Percentiles rank a stretch among this genome's conserved stretches.
Evolutionary conservation across 2,329 filamentous ascomycete genomes (phyloP).

Genomic region (Curvularia lunata): DNA sequence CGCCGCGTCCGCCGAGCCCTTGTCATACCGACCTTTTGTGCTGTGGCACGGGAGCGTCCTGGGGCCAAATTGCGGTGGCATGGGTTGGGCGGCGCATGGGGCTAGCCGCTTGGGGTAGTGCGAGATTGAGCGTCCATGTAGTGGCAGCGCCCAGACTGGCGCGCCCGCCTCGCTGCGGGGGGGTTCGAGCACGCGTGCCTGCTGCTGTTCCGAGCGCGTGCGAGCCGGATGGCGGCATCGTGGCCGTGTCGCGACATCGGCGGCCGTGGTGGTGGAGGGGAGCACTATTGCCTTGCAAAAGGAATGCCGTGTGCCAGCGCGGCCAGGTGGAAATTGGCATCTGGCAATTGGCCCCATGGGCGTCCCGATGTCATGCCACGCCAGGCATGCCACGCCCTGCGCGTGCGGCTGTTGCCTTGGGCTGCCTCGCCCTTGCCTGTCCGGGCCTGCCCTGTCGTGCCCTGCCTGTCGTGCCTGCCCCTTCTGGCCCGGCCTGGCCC

Average conservation of each 20-base stretch:
- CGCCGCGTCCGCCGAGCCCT: constrained; percentile 25
- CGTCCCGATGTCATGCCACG: background rate
- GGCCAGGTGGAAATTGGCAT: constrained; percentile 17
- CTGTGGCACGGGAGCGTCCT: constrained; percentile 27
- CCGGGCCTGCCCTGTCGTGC: constrained; percentile 11
- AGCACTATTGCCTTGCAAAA: background rate
- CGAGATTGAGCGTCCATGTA: constrained; percentile 25
- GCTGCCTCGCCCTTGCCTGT: constrained; percentile 10
- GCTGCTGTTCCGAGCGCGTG: constrained; percentile 21
- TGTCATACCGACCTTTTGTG: constrained; percentile 31
- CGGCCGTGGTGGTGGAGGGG: background rate
- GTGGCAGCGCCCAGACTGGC: constrained; percentile 17
- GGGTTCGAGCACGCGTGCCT: constrained; percentile 1
- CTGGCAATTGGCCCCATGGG: constrained; percentile 15
- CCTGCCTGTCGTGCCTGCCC: constrained; percentile 10
- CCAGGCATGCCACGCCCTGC: constrained; percentile 5
- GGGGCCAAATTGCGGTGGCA: constrained; percentile 32
- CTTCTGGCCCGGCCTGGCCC: constrained; percentile 13
- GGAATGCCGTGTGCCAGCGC: constrained; percentile 2
- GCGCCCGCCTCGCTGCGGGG: background rate
- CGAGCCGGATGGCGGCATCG: background rate
- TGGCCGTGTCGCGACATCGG: background rate
- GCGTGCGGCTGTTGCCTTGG: constrained; percentile 4
- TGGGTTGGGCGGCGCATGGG: constrained; percentile 18
- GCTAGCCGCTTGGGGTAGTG: constrained; percentile 27